A percentile compares a stretch with the other conserved stretches of the same genome.
Evolutionary conservation across 257 asterid species (phyloP).

Genomic region (Euphrasia confusa): DNA sequence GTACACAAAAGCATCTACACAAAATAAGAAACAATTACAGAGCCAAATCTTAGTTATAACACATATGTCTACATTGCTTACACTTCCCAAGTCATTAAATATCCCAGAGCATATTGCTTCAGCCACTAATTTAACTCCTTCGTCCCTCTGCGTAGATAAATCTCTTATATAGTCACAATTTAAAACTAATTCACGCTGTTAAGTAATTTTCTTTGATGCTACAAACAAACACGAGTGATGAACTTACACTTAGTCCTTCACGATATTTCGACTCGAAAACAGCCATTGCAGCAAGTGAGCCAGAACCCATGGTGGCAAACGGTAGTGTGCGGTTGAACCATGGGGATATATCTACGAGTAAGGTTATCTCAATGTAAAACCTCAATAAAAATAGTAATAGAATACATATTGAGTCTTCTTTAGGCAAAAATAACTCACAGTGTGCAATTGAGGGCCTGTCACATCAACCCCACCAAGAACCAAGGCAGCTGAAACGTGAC

Average conservation of each 20-base stretch:
- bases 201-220: conserved; percentile 5
- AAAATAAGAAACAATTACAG: conserved; percentile 6
- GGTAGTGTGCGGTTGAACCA: conserved; percentile 97
- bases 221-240: conserved; percentile 16
- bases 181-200: conserved; percentile 12
- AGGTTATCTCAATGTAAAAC: conserved; percentile 23
- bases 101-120: conserved; percentile 92
- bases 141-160: conserved; percentile 61
- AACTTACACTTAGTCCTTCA: conserved; percentile 80
- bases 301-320: conserved; percentile 98
- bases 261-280: conserved; percentile 80
- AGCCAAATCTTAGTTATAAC: conserved; percentile 71
- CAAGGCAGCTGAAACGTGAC: conserved; percentile 86
- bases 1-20: conserved; percentile 1
- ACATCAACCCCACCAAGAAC: conserved; percentile 96
- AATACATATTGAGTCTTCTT: neutral
- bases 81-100: conserved; percentile 96
- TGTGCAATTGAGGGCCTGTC: conserved; percentile 90
- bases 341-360: conserved; percentile 81
- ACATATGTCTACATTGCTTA: conserved; percentile 91
- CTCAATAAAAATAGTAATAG: conserved; percentile 20
- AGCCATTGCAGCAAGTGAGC: conserved; percentile 98
- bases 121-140: conserved; percentile 73
- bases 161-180: conserved; percentile 17
- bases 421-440: conserved; percentile 48